Evolutionary conservation across 306 rosid genomes (phyloP).

Genomic region (Canavalia ensiformis): DNA sequence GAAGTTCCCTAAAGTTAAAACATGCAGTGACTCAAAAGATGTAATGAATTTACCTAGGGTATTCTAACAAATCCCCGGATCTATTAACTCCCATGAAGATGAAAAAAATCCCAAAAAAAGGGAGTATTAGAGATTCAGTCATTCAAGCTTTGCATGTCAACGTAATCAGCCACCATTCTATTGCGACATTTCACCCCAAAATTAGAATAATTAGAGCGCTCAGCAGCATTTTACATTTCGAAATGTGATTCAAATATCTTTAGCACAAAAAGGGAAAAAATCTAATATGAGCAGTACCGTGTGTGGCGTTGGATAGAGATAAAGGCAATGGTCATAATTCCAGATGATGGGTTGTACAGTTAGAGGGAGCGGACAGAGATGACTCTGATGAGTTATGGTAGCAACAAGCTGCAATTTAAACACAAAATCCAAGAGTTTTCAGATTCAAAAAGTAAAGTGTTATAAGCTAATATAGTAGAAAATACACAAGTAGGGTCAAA

Average conservation of each 20-base stretch:
- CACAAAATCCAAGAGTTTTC: constrained; percentile 38
- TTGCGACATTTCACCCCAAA: not conserved
- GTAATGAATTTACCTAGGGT: not conserved
- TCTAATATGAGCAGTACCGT: constrained; percentile 63
- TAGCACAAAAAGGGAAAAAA: constrained; percentile 1
- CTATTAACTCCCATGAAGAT: not conserved
- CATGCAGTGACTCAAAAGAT: not conserved
- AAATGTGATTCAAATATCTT: not conserved
- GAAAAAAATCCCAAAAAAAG: not conserved
- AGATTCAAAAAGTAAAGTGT: constrained; percentile 31
- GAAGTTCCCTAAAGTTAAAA: not conserved
- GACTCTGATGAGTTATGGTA: constrained; percentile 95
- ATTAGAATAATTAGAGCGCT: not conserved
- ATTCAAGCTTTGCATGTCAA: constrained; percentile 9
- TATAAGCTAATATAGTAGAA: constrained; percentile 35
- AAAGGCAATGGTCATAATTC: constrained; percentile 88
- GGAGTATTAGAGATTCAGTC: constrained; percentile 21
- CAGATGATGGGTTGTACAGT: constrained; percentile 84
- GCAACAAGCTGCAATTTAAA: constrained; percentile 89
- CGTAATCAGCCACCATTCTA: not conserved
- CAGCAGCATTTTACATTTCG: not conserved
- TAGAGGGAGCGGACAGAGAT: constrained; percentile 94
- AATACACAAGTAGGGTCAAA: not conserved
- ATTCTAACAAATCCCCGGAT: not conserved
- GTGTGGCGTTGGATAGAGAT: constrained; percentile 94